Evolutionary conservation across 768 basidiomycete genomes (phyloP).

Genomic region (Mycena epipterygia): DNA sequence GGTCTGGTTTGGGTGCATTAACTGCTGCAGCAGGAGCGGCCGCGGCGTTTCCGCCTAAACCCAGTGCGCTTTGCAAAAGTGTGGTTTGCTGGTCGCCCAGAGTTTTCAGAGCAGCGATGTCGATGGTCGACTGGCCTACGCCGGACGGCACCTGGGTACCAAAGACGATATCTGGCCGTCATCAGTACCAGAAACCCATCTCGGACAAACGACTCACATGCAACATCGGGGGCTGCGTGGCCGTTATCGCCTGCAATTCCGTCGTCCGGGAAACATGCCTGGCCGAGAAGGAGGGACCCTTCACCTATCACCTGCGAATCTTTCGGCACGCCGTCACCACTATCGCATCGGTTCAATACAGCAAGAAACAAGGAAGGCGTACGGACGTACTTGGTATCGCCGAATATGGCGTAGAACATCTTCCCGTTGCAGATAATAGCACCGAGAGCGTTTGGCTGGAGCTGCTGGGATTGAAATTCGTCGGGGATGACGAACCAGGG

Average conservation of each 20-base stretch:
- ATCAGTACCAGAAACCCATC: no score
- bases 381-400: constrained; percentile 39
- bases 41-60: no score
- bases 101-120: constrained; percentile 36
- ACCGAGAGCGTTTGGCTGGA: constrained; percentile 39
- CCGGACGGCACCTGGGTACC: constrained; percentile 30
- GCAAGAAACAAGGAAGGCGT: no score
- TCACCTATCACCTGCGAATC: constrained; percentile 40
- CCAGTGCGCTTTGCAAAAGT: no score
- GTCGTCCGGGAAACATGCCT: constrained; percentile 39
- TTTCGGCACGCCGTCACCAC: no score
- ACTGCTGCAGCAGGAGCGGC: no score
- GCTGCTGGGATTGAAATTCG: constrained; percentile 19
- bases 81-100: constrained; percentile 36
- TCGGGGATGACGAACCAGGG: constrained; percentile 40
- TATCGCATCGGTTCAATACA: no score
- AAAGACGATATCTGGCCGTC: constrained; percentile 37
- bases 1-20: no score
- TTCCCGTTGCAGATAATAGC: constrained; percentile 41
- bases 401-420: constrained; percentile 43
- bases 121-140: constrained; percentile 36
- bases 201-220: no score
- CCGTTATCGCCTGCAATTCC: constrained; percentile 33
- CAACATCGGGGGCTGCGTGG: constrained; percentile 35
- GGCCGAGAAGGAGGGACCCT: constrained; percentile 38